A percentile compares a stretch with the other conserved stretches of the same genome.
Conservation (phyloP, 1,284 basidiomycete genomes). For the Malassezia restricta region DNA sequence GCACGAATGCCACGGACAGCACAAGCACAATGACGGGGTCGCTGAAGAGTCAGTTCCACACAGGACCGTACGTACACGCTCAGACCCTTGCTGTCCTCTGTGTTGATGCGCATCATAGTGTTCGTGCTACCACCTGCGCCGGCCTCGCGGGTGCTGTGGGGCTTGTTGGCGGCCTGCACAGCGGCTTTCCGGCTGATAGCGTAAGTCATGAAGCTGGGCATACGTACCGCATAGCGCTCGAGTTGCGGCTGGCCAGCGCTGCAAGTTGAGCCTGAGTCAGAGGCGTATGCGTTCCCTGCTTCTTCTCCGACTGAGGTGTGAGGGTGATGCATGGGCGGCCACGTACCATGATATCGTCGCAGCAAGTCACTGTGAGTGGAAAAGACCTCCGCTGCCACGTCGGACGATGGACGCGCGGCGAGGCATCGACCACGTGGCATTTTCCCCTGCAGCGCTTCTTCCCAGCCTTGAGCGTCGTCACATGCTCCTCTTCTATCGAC, state of each 20-base stretch:
- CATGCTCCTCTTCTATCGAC: background rate
- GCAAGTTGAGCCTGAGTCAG: conserved; percentile 16
- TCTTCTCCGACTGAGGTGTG: conserved; percentile 8
- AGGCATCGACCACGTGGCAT: background rate
- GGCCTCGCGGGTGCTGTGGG: conserved; percentile 78
- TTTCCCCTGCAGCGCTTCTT: background rate
- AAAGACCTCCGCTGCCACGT: background rate
- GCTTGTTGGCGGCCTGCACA: conserved; percentile 59
- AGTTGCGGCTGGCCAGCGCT: conserved; percentile 17
- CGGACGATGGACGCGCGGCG: background rate
- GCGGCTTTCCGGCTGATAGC: conserved; percentile 50
- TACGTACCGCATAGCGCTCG: conserved; percentile 16
- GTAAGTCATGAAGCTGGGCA: background rate
- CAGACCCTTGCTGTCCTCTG: conserved; percentile 80
- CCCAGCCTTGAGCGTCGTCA: background rate
- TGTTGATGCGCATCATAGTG: conserved; percentile 98
- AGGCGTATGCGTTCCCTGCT: background rate
- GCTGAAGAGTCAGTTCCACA: conserved; percentile 49
- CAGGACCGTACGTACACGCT: conserved; percentile 65
- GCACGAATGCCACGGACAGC: conserved; percentile 92
- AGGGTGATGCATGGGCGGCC: background rate
- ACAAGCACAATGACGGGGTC: conserved; percentile 97
- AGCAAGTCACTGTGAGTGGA: no score
- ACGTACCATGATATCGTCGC: conserved; percentile 9
- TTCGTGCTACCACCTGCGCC: conserved; percentile 90